phyloP scores from a whole-genome alignment of 306 rosid species.

The Trifolium pratense region DNA sequence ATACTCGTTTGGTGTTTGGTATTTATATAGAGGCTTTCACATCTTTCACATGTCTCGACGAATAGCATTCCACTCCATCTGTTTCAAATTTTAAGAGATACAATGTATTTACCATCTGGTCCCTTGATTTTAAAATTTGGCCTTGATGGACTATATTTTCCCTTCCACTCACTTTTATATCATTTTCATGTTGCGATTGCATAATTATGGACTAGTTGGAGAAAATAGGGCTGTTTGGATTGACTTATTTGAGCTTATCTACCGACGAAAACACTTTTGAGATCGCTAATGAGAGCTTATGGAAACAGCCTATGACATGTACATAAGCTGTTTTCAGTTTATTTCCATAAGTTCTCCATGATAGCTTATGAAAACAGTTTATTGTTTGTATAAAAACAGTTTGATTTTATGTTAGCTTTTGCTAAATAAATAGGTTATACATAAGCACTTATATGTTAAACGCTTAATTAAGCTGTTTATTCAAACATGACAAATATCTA shows the following conservation, averaged over 20 bases:
- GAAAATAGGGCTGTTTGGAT: not conserved
- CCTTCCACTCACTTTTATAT: constrained; percentile 14
- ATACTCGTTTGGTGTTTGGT: constrained; percentile 28
- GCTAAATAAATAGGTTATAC: not conserved
- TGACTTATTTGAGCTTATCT: not conserved
- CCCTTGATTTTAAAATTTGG: too few species aligned
- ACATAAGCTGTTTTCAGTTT: not conserved
- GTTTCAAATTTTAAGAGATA: constrained; percentile 10
- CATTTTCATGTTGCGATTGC: constrained; percentile 17
- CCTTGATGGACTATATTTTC: constrained; percentile 26
- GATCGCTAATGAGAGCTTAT: not conserved
- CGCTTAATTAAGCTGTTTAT: not conserved
- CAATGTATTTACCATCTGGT: constrained; percentile 3
- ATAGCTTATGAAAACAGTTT: not conserved
- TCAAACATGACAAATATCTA: not conserved
- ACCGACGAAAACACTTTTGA: not conserved
- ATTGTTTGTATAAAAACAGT: not conserved
- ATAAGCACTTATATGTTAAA: not conserved
- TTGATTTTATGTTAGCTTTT: not conserved
- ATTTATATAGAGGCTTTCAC: constrained; percentile 18
- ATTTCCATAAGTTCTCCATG: not conserved
- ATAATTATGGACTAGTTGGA: not conserved
- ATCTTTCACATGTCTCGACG: not conserved
- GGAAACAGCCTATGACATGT: not conserved
- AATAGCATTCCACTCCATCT: constrained; percentile 14